A percentile compares a stretch with the other conserved stretches of the same genome.
Evolutionary conservation across 2,329 filamentous ascomycete genomes (phyloP).

Genomic region (Phyllosticta citriasiana): DNA sequence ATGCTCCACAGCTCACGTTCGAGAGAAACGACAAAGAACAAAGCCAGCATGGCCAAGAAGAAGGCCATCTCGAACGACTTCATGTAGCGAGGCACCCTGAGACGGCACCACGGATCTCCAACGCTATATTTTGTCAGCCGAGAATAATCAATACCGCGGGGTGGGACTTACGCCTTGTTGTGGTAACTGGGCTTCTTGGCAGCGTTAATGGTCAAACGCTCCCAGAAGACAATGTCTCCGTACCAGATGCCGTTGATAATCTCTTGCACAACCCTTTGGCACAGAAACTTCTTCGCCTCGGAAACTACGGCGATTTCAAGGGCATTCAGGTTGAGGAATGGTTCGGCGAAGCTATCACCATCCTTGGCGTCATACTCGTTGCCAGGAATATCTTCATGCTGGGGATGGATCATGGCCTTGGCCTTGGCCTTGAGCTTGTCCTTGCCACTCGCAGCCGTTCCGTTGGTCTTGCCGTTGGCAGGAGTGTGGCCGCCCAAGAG

Average conservation of each 20-base stretch:
- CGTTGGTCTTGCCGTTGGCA: conserved; percentile 37
- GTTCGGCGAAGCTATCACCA: conserved; percentile 54
- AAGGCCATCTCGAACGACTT: conserved; percentile 78
- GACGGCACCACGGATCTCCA: conserved; percentile 57
- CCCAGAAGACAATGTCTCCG: conserved; percentile 82
- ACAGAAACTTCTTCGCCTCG: conserved; percentile 74
- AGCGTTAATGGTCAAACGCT: conserved; percentile 60
- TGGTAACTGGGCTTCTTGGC: conserved; percentile 70
- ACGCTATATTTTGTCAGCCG: background rate
- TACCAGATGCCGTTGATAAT: conserved; percentile 79
- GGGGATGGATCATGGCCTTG: conserved; percentile 33
- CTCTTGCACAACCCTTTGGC: conserved; percentile 69
- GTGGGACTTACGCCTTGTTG: conserved; percentile 40
- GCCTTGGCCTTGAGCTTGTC: background rate
- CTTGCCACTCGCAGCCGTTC: conserved; percentile 13
- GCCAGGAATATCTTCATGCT: conserved; percentile 14
- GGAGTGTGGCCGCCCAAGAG: conserved; percentile 6
- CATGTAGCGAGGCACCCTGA: conserved; percentile 72
- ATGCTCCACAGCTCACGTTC: conserved; percentile 58
- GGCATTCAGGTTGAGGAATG: conserved; percentile 72
- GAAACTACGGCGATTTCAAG: conserved; percentile 78
- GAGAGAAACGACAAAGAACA: conserved; percentile 83
- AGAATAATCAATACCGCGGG: background rate
- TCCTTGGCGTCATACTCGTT: conserved; percentile 24
- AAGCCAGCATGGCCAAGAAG: conserved; percentile 62